phyloP scores from a whole-genome alignment of 129 eudicot genomes.

The Lactuca sativa region DNA sequence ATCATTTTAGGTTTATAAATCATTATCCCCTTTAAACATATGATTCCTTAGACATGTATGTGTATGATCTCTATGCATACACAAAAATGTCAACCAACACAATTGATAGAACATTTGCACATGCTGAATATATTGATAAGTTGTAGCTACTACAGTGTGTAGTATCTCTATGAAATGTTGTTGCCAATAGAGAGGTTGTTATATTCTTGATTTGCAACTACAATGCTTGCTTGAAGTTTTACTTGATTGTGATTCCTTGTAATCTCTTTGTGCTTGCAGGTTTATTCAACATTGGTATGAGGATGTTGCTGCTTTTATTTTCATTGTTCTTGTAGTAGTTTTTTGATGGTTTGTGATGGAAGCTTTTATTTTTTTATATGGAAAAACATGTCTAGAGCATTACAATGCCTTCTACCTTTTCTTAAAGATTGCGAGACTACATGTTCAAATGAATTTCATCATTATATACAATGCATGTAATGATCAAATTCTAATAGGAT shows the following conservation, averaged over 20 bases:
- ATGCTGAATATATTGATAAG: background rate
- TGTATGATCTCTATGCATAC: too few relatives aligned
- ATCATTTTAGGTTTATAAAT: too few relatives aligned
- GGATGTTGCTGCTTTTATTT: constrained; percentile 19
- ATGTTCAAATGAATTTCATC: background rate
- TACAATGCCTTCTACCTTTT: background rate
- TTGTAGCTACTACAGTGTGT: too few relatives aligned
- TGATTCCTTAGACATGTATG: too few relatives aligned
- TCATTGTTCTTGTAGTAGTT: constrained; percentile 22
- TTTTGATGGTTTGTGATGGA: constrained; percentile 25
- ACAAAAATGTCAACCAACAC: too few relatives aligned
- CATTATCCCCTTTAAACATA: too few relatives aligned
- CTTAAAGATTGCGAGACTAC: constrained; percentile 5
- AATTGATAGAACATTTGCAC: background rate
- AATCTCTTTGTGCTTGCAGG: constrained; percentile 21
- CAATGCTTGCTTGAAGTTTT: background rate
- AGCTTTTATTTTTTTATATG: constrained; percentile 17
- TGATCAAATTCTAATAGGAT: too few relatives aligned
- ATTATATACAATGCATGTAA: background rate
- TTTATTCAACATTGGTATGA: background rate
- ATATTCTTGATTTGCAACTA: background rate
- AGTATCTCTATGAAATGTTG: background rate
- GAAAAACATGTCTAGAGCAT: constrained; percentile 5
- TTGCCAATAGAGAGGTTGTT: background rate
- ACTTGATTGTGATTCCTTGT: background rate